A percentile compares a stretch with the other conserved stretches of the same genome.
These are phyloP conservation scores for Anisogramma anomala DNA, from an alignment of 2,329 filamentous ascomycete genomes.

Conservation along the genomic window DNA sequence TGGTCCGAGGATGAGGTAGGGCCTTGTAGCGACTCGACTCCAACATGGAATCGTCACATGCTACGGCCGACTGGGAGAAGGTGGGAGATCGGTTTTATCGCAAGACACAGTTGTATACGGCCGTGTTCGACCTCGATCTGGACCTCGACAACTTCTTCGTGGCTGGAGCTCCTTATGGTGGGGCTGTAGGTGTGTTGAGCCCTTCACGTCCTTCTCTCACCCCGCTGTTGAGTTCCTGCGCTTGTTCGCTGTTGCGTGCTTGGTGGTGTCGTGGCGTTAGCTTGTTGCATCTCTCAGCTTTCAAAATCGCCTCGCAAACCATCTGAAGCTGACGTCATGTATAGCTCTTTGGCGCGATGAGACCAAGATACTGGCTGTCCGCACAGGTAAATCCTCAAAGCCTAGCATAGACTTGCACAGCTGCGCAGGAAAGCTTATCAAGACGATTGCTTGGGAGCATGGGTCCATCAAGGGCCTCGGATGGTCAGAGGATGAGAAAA, in stretches of 20 bases:
- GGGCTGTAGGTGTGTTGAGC: conserved; percentile 65
- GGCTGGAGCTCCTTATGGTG: conserved; percentile 82
- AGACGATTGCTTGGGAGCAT: conserved; percentile 83
- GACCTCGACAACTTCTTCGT: conserved; percentile 93
- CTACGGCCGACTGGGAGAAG: conserved; percentile 87
- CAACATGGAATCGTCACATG: conserved; percentile 45
- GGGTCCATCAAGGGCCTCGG: conserved; percentile 77
- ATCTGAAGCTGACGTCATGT: conserved; percentile 20
- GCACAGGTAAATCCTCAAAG: conserved; percentile 59
- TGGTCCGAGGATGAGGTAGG: conserved; percentile 18
- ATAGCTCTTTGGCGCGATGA: conserved; percentile 82
- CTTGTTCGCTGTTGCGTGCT: background rate
- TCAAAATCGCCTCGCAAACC: background rate
- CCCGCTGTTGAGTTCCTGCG: background rate
- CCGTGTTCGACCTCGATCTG: conserved; percentile 82
- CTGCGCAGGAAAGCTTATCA: conserved; percentile 78
- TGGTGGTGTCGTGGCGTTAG: background rate
- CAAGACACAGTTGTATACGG: conserved; percentile 86
- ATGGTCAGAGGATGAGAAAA: conserved; percentile 91
- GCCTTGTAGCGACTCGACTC: conserved; percentile 23
- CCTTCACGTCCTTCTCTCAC: conserved; percentile 4
- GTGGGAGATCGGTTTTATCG: conserved; percentile 92
- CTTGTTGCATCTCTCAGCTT: background rate
- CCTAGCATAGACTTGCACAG: conserved; percentile 91
- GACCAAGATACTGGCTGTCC: conserved; percentile 67